Percentiles rank a stretch among this genome's conserved stretches.
These are phyloP conservation scores for Atkinsonella texensis DNA, from an alignment of 2,329 filamentous ascomycete genomes.

Conservation along the genomic window DNA sequence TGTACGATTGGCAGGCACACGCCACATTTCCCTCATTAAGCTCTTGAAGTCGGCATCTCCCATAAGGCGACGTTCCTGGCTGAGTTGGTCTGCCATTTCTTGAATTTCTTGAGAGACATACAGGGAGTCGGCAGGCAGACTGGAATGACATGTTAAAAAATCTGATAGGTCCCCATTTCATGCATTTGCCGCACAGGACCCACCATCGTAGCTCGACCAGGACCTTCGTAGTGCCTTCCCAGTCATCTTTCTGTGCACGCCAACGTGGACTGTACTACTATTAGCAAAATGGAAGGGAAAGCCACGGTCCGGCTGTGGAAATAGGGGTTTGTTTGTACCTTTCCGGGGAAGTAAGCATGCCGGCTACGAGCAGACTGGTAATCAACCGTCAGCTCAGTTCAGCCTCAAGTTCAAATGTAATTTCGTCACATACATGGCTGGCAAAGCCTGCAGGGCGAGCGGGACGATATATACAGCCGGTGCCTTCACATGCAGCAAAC, in stretches of 20 bases:
- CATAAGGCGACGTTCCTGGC: conserved; percentile 46
- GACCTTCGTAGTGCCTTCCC: conserved; percentile 47
- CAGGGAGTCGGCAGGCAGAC: conserved; percentile 39
- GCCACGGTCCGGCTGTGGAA: no score
- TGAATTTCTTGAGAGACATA: conserved; percentile 47
- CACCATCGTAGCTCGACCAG: conserved; percentile 38
- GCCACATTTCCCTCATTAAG: conserved; percentile 52
- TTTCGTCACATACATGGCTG: conserved; percentile 34
- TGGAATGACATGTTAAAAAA: conserved; percentile 6
- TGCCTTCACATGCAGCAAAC: conserved; percentile 32
- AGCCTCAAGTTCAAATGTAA: no score
- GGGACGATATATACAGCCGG: conserved; percentile 47
- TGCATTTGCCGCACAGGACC: no score
- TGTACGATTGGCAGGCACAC: conserved; percentile 48
- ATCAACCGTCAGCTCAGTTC: not conserved
- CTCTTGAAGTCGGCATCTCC: conserved; percentile 42
- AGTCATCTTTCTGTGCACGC: conserved; percentile 55
- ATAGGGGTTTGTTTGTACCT: conserved; percentile 14
- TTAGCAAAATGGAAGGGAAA: conserved; percentile 4
- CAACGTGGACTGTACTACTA: conserved; percentile 45
- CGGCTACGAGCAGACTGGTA: conserved; percentile 36
- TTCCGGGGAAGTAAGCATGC: conserved; percentile 48
- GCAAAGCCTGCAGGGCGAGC: conserved; percentile 51
- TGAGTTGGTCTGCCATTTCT: conserved; percentile 50
- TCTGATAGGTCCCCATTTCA: no score